Evolutionary conservation across 176 grass and related monocot genomes (phyloP), one percentile per base, ranked within the genome.

Genomic region (Aechmea fasciata): DNA sequence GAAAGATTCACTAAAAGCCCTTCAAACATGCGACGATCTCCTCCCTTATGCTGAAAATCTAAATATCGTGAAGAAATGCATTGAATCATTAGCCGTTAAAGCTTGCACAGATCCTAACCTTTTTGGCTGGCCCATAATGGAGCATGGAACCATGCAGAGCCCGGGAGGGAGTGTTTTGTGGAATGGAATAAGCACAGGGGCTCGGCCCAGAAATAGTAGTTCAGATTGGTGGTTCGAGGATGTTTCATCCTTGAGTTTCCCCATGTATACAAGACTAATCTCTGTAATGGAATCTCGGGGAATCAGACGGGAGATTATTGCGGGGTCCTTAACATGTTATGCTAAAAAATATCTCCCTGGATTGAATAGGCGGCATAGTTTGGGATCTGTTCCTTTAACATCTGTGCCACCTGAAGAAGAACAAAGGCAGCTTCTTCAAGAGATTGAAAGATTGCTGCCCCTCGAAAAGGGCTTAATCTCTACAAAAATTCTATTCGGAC

Each of bases 181-280:
- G 87, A 96, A 96, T 73, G 91, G 91, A 28, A 96, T 91, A 73
- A 96, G 91, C 84, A 96, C 83, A 0, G 85, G 91, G 51, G 87
- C 87, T 11, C 87, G 87, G 11, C 87, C 84, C 10, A 83, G 84
- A 82, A 91, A 91, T 77, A 91, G 84, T 77, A 90, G 81, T 82
- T 72, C 82, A n/a, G 85, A 91, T 59, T 96, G 91, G 91, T 96
- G 91, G 91, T 96, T 88, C 28, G 91, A 88, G 19, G 91, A 96
- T 71, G 91, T 59, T 52, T 77, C 85, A 13, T 81, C 74, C 22
- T 85, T 96, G 79, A 88, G 84, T 69, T 91, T 96, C 18, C 71
- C 80, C 13, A 74, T 80, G 76, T 91, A 96, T 76, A 96, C 80
- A 75, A 90, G 79, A 33, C 80, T 96, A 57, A 83, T 96, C 50